Conservation (phyloP, 208 protist species). For the Lotmaria passim region DNA sequence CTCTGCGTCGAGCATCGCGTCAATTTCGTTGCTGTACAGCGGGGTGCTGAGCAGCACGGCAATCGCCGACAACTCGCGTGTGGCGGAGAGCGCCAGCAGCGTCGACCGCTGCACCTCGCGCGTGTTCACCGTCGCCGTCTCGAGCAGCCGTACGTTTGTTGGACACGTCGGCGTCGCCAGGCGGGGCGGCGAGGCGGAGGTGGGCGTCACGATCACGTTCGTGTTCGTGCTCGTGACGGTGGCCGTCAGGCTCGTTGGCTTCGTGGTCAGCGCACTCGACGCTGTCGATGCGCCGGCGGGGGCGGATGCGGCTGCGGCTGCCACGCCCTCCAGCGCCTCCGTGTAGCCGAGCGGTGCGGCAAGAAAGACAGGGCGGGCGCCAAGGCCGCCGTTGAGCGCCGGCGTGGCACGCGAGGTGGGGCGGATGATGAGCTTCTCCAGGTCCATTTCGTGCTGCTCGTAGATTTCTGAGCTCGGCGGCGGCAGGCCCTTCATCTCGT, state of each 20-base stretch:
- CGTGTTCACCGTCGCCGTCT: conserved; percentile 31
- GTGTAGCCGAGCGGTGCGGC: conserved; percentile 35
- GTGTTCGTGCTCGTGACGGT: conserved; percentile 37
- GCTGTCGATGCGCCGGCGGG: neutral
- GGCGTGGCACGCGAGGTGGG: conserved; percentile 56
- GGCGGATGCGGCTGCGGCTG: neutral
- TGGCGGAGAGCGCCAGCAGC: conserved; percentile 56
- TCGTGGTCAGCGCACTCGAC: conserved; percentile 9
- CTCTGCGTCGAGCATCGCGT: conserved; percentile 39
- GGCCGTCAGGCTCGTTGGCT: conserved; percentile 18
- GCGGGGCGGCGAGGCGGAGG: conserved; percentile 20
- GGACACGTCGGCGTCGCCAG: conserved; percentile 39
- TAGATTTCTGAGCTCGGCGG: conserved; percentile 73
- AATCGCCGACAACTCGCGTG: conserved; percentile 56
- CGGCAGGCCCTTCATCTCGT: conserved; percentile 72
- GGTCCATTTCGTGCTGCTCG: conserved; percentile 61
- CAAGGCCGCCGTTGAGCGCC: conserved; percentile 22
- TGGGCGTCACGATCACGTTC: conserved; percentile 28
- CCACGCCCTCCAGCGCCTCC: neutral
- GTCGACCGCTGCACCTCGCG: conserved; percentile 50
- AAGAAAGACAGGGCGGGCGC: conserved; percentile 42
- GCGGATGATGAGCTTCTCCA: conserved; percentile 65
- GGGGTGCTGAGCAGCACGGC: conserved; percentile 55
- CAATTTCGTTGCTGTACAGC: conserved; percentile 49
- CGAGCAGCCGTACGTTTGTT: conserved; percentile 21